Percentiles rank a stretch among this genome's conserved stretches.
Conservation (phyloP, 768 basidiomycete genomes). For the Lactarius quietus region DNA sequence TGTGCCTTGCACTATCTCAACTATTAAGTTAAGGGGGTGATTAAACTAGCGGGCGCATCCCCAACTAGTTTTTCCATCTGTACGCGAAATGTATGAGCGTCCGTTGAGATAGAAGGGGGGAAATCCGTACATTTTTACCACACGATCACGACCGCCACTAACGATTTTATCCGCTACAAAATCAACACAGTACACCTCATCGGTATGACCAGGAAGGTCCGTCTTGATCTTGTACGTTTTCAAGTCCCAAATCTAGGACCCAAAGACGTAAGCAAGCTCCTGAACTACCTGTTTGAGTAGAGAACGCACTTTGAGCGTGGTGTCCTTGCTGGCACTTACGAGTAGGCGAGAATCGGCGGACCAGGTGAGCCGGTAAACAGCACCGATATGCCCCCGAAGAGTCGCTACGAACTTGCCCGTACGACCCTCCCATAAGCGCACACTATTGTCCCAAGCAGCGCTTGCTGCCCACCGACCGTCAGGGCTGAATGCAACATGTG, state of each 20-base stretch:
- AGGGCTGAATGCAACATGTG: slow-evolving; percentile 91
- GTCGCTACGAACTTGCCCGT: slow-evolving; percentile 88
- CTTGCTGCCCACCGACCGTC: slow-evolving; percentile 91
- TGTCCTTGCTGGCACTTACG: slow-evolving; percentile 93
- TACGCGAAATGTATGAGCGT: background rate
- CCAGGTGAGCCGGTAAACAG: slow-evolving; percentile 95
- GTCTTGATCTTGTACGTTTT: slow-evolving; percentile 93
- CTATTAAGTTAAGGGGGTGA: background rate
- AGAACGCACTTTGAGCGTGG: slow-evolving; percentile 79
- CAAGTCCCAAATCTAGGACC: slow-evolving; percentile 86
- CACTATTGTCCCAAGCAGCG: slow-evolving; percentile 86
- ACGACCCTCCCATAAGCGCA: slow-evolving; percentile 87
- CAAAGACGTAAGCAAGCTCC: background rate
- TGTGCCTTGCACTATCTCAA: background rate
- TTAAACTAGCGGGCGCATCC: background rate
- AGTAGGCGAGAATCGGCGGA: slow-evolving; percentile 90
- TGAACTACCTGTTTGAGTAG: background rate
- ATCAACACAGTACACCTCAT: slow-evolving; percentile 98
- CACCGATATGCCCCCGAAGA: slow-evolving; percentile 87
- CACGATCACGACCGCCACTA: slow-evolving; percentile 90
- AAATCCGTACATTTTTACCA: slow-evolving; percentile 81
- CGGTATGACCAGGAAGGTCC: slow-evolving; percentile 93
- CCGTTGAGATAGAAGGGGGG: background rate
- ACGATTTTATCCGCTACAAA: slow-evolving; percentile 99
- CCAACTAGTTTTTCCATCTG: slow-evolving; percentile 25